phyloP scores from a whole-genome alignment of 2,329 filamentous ascomycete species.

The Coniochaeta pulveracea region DNA sequence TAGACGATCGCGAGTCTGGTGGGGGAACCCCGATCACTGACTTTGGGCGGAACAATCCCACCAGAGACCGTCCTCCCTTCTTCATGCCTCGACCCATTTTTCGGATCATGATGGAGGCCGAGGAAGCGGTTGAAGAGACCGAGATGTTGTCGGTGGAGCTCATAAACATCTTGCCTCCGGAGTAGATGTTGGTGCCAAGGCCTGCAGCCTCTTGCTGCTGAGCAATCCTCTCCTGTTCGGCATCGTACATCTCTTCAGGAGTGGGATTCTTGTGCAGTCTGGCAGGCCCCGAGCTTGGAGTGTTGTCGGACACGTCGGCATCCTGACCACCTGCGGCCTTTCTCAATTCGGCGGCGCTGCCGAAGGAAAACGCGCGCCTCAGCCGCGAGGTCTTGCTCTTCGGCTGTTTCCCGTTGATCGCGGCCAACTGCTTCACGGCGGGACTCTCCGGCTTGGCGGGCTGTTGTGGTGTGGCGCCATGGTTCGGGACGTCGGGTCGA shows the following conservation, averaged over 20 bases:
- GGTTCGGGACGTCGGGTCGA: conserved; percentile 16
- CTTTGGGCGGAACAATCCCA: conserved; percentile 90
- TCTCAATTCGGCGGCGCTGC: conserved; percentile 82
- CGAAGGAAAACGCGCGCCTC: conserved; percentile 89
- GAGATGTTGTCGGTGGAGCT: conserved; percentile 93
- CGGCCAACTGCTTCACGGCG: conserved; percentile 73
- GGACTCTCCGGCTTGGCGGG: conserved; percentile 41
- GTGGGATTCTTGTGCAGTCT: conserved; percentile 57
- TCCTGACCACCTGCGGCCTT: conserved; percentile 56
- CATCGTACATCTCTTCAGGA: conserved; percentile 58
- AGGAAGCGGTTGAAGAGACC: conserved; percentile 81
- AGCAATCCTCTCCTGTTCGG: conserved; percentile 84
- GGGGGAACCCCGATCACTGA: conserved; percentile 71
- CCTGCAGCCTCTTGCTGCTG: conserved; percentile 86
- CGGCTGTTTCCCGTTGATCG: conserved; percentile 73
- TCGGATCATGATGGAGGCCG: conserved; percentile 84
- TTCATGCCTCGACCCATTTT: conserved; percentile 99
- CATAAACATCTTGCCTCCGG: conserved; percentile 71
- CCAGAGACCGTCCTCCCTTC: conserved; percentile 80
- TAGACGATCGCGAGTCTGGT: conserved; percentile 53
- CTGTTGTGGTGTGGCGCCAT: conserved; percentile 18
- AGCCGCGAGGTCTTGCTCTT: conserved; percentile 82
- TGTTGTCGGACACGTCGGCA: conserved; percentile 22
- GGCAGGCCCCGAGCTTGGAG: conserved; percentile 28
- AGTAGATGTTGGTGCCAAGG: conserved; percentile 88